Percentiles rank a stretch among this genome's conserved stretches.
phyloP scores from a whole-genome alignment of 208 protist species.

The Giardia duodenalis region DNA sequence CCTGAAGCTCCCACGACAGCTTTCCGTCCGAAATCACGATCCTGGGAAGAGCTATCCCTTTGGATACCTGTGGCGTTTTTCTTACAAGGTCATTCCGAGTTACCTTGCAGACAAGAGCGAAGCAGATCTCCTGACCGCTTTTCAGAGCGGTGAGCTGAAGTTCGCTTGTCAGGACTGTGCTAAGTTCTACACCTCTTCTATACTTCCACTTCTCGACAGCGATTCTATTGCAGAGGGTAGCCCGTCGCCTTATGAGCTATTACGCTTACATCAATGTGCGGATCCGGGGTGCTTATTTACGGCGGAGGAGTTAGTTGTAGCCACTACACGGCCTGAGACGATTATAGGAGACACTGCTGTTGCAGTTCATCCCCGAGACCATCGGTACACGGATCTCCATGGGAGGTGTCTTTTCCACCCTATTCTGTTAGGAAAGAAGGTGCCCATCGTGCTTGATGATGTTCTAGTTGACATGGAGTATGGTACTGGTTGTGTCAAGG shows the following conservation, averaged over 20 bases:
- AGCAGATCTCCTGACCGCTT: neutral
- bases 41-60: conserved; percentile 24
- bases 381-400: conserved; percentile 65
- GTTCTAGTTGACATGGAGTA: conserved; percentile 87
- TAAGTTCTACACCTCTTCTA: neutral
- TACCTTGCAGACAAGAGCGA: neutral
- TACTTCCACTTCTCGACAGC: neutral
- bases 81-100: conserved; percentile 13
- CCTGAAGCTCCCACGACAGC: conserved; percentile 44
- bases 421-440: conserved; percentile 60
- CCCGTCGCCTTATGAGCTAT: neutral
- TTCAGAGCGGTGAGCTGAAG: neutral
- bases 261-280: neutral
- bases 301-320: conserved; percentile 53
- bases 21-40: neutral
- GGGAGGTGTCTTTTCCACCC: conserved; percentile 75
- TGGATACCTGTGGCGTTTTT: conserved; percentile 34
- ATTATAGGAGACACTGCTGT: conserved; percentile 93
- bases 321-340: conserved; percentile 91
- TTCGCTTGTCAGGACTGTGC: neutral
- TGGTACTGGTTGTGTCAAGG: conserved; percentile 75
- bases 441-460: conserved; percentile 84
- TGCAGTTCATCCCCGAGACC: conserved; percentile 87
- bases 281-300: conserved; percentile 40
- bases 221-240: neutral